Evolutionary conservation across 768 basidiomycete species (phyloP).

Genomic region (Suillus weaverae): DNA sequence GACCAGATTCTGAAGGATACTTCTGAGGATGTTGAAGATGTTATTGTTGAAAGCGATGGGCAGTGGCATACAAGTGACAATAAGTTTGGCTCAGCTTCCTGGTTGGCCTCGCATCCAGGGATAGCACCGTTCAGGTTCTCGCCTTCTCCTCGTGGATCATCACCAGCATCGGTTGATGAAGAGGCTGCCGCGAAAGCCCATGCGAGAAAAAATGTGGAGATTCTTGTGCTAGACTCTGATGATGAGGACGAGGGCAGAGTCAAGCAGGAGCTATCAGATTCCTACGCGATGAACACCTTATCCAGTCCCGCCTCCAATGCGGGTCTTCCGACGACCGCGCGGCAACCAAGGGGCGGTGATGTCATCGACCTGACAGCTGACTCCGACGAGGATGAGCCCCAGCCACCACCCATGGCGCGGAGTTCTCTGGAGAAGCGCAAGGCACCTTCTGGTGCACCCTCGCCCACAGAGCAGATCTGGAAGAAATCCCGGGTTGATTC

Average conservation of each 20-base stretch:
- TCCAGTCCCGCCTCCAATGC: conserved; percentile 34
- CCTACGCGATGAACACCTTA: conserved; percentile 48
- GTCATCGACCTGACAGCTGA: conserved; percentile 88
- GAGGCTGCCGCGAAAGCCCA: conserved; percentile 39
- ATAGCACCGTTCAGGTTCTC: conserved; percentile 20
- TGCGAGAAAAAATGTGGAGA: conserved; percentile 52
- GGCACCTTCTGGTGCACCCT: conserved; percentile 46
- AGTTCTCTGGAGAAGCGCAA: conserved; percentile 58
- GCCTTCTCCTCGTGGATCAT: conserved; percentile 30
- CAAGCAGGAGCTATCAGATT: conserved; percentile 73
- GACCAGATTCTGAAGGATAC: conserved; percentile 78
- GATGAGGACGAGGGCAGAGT: conserved; percentile 64
- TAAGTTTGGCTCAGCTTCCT: conserved; percentile 73
- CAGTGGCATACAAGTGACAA: conserved; percentile 95
- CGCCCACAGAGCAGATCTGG: conserved; percentile 70
- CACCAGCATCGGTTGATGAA: conserved; percentile 31
- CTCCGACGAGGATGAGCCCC: conserved; percentile 66
- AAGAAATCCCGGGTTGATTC: conserved; percentile 57
- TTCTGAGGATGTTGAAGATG: conserved; percentile 83
- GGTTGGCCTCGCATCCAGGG: conserved; percentile 60
- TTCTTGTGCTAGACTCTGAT: conserved; percentile 71
- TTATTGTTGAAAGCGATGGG: conserved; percentile 90
- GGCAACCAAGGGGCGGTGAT: conserved; percentile 40
- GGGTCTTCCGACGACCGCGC: conserved; percentile 22
- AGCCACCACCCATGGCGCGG: conserved; percentile 14